Base-by-base conservation (phyloP, 2,329 filamentous ascomycete genomes). In the Orbilia brochopaga region DNA sequence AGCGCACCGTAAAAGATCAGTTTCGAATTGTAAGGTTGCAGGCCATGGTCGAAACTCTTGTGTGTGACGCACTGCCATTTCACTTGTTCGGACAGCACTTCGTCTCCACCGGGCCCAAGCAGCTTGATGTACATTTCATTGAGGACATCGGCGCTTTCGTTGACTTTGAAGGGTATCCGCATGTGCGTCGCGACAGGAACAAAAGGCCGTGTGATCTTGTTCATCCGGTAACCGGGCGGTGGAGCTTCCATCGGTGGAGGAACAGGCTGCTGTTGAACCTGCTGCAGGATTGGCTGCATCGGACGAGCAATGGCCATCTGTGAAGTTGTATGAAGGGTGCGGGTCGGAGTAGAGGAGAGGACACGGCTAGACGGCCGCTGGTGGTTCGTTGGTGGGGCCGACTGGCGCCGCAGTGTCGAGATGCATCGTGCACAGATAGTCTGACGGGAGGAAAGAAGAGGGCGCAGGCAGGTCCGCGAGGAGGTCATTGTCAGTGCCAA, bases 21-120 rank as follows among this genome's bases (percentile, higher is more conserved):
- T 74, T 91, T 86, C 78, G 97, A 93, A 79, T 99, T 99, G 82
- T 93, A 96, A 0, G 93, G 93, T 83, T 92, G 88, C 78, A 91
- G 85, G 58, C 92, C 94, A 78, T 97, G 92, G 79, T 99, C 93
- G 78, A 96, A 97, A 81, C 92, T 97, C 85, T 97, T 97, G 80
- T 97, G 94, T 75, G 94, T 99, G 63, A 99, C 86, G 30, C 92
- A 92, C 77, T 97, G 83, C 94, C 94, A 99, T 82, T 97, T 97
- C 73, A 94, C 84, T 81, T 99, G 93, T 15, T 97, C 92, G 1
- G 89, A 88, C 66, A 99, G 83, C 79, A 94, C 79, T 76, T 85
- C 85, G 75, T 90, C 86, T 65, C 90, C 90, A 51, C 85, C 87
- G 52, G 83, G 83, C 4, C 92, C 93, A 62, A 97, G 81, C 15